Conservation (phyloP, 176 grass and related monocot species). For the Carex littledalei region DNA sequence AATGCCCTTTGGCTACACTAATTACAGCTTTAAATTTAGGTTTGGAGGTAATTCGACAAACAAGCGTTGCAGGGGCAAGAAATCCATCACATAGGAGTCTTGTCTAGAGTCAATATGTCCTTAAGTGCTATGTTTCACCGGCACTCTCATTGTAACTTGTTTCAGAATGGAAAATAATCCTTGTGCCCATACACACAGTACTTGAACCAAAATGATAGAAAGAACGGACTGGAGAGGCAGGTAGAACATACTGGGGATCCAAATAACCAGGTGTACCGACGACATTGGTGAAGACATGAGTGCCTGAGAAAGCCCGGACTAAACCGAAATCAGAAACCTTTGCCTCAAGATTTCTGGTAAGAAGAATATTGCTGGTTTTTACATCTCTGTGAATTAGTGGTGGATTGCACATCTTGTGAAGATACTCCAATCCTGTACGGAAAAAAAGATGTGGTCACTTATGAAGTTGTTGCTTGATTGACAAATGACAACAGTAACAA, state of each 20-base stretch:
- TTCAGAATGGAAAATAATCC: too few species aligned
- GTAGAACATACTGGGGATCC: constrained; percentile 39
- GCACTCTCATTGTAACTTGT: too few species aligned
- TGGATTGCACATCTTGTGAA: constrained; percentile 28
- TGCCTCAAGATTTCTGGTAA: constrained; percentile 11
- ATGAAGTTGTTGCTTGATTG: not conserved
- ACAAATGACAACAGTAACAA: not conserved
- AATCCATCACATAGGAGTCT: too few species aligned
- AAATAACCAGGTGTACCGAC: constrained; percentile 41
- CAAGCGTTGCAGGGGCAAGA: not conserved
- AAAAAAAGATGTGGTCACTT: not conserved
- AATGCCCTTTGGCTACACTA: not conserved
- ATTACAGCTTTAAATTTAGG: not conserved
- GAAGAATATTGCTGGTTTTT: constrained; percentile 28
- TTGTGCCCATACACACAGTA: too few species aligned
- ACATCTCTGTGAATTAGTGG: constrained; percentile 27
- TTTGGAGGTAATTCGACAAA: not conserved
- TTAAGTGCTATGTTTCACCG: too few species aligned
- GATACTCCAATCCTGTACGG: constrained; percentile 21
- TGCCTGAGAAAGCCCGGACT: not conserved
- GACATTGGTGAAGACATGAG: constrained; percentile 24
- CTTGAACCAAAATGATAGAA: not conserved
- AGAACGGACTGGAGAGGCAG: not conserved
- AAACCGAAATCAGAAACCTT: constrained; percentile 34
- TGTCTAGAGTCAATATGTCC: too few species aligned